Percentiles rank a stretch among this genome's conserved stretches.
Evolutionary conservation across 2,329 filamentous ascomycete genomes (phyloP).

Genomic region (Colletotrichum melonis): DNA sequence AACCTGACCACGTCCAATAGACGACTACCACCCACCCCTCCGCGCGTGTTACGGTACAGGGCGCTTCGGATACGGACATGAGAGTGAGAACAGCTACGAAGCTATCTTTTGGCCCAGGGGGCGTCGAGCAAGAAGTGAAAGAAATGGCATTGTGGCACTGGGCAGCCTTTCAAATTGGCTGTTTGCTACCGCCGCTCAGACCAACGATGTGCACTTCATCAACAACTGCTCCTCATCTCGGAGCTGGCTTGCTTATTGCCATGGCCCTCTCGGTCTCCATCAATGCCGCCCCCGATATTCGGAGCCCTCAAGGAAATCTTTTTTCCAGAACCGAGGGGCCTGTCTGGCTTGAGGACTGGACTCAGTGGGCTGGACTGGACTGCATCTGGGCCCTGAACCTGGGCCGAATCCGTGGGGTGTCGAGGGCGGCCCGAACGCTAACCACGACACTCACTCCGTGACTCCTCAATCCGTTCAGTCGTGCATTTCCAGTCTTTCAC

Average conservation of each 20-base stretch:
- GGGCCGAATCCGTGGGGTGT: neutral
- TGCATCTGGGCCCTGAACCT: neutral
- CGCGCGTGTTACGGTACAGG: neutral
- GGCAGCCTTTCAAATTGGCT: neutral
- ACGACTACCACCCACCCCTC: neutral
- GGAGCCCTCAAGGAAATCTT: neutral
- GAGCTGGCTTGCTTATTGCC: neutral
- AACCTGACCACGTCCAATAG: neutral
- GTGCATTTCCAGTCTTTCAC: neutral
- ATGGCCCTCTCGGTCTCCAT: neutral
- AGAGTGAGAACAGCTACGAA: neutral
- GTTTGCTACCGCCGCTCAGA: neutral
- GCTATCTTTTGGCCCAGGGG: neutral
- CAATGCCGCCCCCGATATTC: neutral
- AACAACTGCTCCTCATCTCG: constrained; percentile 17
- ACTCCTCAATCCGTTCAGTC: neutral
- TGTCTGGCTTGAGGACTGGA: neutral
- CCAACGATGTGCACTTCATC: constrained; percentile 12
- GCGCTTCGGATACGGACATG: neutral
- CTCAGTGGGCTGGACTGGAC: neutral
- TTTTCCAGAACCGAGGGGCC: neutral
- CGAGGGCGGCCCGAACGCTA: constrained; percentile 11
- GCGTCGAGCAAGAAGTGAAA: neutral
- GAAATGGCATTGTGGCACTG: neutral
- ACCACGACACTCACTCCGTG: constrained; percentile 5